Conservation (phyloP, 805 yeast species). For the Ogataea ramenticola region DNA sequence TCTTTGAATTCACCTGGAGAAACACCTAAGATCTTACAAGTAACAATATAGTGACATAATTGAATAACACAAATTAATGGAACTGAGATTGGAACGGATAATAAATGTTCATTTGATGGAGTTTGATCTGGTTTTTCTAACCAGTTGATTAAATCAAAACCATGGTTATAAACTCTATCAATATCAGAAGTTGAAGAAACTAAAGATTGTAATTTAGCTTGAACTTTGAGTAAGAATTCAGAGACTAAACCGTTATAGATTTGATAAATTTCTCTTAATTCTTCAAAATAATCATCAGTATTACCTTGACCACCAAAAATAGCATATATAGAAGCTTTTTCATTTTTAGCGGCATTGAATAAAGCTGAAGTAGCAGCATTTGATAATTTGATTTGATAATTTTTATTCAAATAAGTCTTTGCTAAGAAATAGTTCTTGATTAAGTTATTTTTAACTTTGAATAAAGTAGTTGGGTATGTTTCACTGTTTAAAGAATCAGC, state of each 20-base stretch:
- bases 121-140: slow-evolving; percentile 75
- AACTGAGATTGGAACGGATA: slow-evolving; percentile 90
- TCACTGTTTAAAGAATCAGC: slow-evolving; percentile 56
- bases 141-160: slow-evolving; percentile 86
- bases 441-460: slow-evolving; percentile 61
- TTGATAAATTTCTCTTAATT: slow-evolving; percentile 76
- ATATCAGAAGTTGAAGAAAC: slow-evolving; percentile 69
- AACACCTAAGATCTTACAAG: slow-evolving; percentile 76
- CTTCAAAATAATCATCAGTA: slow-evolving; percentile 95
- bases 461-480: slow-evolving; percentile 54
- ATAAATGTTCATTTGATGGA: slow-evolving; percentile 82
- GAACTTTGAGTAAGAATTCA: slow-evolving; percentile 65
- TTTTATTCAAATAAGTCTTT: slow-evolving; percentile 22
- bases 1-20: slow-evolving; percentile 84
- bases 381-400: slow-evolving; percentile 13
- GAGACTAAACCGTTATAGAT: slow-evolving; percentile 68
- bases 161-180: slow-evolving; percentile 87
- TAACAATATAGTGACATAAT: slow-evolving; percentile 84
- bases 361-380: slow-evolving; percentile 29
- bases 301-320: slow-evolving; percentile 99
- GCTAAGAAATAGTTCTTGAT: slow-evolving; percentile 67
- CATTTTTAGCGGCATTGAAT: slow-evolving; percentile 51
- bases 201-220: slow-evolving; percentile 58
- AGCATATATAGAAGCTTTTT: slow-evolving; percentile 59
- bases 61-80: slow-evolving; percentile 97